Evolutionary conservation across 441 rosid species (phyloP), one percentile per base, ranked within the genome.

Genomic region (Bocquillonia castaneifolia): DNA sequence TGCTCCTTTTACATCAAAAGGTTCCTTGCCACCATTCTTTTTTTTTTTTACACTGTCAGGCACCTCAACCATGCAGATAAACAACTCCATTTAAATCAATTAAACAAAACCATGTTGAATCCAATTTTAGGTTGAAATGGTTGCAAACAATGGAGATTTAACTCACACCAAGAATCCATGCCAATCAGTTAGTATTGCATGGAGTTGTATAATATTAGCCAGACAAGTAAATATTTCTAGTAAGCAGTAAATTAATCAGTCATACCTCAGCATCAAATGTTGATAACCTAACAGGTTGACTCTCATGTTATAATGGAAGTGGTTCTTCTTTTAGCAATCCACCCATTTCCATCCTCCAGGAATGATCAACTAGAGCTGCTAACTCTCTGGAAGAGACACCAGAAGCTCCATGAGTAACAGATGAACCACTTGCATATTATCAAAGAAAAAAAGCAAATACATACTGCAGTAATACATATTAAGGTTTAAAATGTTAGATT

Each of bases 341-440:
- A 47, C 92, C 95, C 86, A 89, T 85, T 75, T 87, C 88, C 96
- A 91, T 91, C 80, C 89, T 87, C 97, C 96, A 88, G 34, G 96
- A 88, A 72, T 63, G 84, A 83, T 91, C 97, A 59, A 86, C 95
- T 71, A 93, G 80, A 62, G 84, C 53, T 58, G 83, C 77, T 75
- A 91, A 73, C 81, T 93, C 98, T 72, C 97, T 89, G 82, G 39
- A 72, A 64, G 62, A 50, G 10, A 63, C 68, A 69, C 31, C 56
- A 60, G 22, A 67, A 39, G 31, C 20, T 65, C 53, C 64, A 59
- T 66, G 51, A 63, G 71, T 28, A 40, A 55, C 34, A 37, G 50
- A 25, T 32, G 64, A 23, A 44, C 63, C 36, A 31, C 52, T 32
- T 10, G 15, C 73, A 59, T 50, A 54, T 32, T 37, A 68, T 55